These are phyloP conservation scores for Diplocarpon rosae DNA, from an alignment of 2,329 filamentous ascomycete species.

Conservation along the genomic window DNA sequence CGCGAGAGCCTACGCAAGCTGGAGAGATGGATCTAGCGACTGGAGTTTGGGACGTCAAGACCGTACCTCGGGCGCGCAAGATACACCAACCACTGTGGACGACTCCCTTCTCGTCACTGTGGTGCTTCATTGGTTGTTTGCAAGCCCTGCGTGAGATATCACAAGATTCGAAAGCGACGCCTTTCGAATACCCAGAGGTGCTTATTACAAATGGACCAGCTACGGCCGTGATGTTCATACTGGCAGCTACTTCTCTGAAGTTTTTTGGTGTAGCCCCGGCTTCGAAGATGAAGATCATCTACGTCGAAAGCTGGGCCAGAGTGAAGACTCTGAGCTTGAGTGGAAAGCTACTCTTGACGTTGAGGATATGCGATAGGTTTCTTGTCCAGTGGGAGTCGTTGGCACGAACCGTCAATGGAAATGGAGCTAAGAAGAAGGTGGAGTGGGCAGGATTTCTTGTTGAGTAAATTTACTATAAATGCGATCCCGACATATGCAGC, in stretches of 20 bases:
- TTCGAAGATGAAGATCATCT: slow-evolving; percentile 62
- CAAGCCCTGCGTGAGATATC: slow-evolving; percentile 36
- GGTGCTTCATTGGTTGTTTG: slow-evolving; percentile 53
- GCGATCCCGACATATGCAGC: too few relatives aligned
- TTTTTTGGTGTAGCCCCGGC: slow-evolving; percentile 38
- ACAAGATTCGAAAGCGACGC: slow-evolving; percentile 24
- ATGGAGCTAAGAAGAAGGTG: slow-evolving; percentile 16
- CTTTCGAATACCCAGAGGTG: slow-evolving; percentile 50
- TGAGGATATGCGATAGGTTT: slow-evolving; percentile 61
- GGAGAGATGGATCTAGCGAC: slow-evolving; percentile 13
- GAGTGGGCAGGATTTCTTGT: slow-evolving; percentile 27
- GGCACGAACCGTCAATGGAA: slow-evolving; percentile 21
- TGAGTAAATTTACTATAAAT: slow-evolving; percentile 4
- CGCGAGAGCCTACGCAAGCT: slow-evolving; percentile 5
- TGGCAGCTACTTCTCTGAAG: slow-evolving; percentile 42
- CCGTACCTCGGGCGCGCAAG: slow-evolving; percentile 63
- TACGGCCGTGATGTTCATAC: slow-evolving; percentile 67
- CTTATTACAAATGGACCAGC: slow-evolving; percentile 84
- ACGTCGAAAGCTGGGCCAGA: slow-evolving; percentile 87
- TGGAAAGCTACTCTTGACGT: slow-evolving; percentile 59
- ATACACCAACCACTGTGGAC: slow-evolving; percentile 75
- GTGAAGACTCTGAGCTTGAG: slow-evolving; percentile 75
- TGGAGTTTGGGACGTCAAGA: slow-evolving; percentile 35
- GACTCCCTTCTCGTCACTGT: slow-evolving; percentile 56
- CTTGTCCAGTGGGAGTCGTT: slow-evolving; percentile 66